A percentile compares a stretch with the other conserved stretches of the same genome.
These are phyloP conservation scores for Coniochaeta sp. DNA, from an alignment of 2,329 filamentous ascomycete genomes.

Conservation along the genomic window DNA sequence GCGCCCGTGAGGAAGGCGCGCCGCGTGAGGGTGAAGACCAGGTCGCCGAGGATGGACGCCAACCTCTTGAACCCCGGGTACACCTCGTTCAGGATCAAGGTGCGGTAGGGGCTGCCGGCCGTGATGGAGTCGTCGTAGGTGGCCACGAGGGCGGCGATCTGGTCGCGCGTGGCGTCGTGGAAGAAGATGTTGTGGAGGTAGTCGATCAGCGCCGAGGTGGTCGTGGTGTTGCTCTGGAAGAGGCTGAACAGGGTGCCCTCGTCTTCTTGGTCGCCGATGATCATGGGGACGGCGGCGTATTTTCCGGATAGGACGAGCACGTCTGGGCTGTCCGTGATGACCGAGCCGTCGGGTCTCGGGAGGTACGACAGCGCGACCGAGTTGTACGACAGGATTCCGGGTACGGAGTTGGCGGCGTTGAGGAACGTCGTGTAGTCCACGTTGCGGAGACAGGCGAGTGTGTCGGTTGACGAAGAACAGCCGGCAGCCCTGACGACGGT, in stretches of 20 bases:
- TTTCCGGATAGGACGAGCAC: slow-evolving; percentile 41
- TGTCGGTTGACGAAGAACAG: slow-evolving; percentile 50
- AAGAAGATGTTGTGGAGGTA: slow-evolving; percentile 60
- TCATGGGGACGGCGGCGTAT: slow-evolving; percentile 41
- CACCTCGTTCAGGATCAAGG: slow-evolving; percentile 58
- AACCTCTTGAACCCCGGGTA: slow-evolving; percentile 74
- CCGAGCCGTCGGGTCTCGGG: slow-evolving; percentile 62
- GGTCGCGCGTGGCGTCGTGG: slow-evolving; percentile 38
- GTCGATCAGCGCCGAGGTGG: slow-evolving; percentile 45
- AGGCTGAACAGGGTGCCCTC: slow-evolving; percentile 71
- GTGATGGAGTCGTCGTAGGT: slow-evolving; percentile 52
- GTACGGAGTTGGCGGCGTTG: slow-evolving; percentile 62
- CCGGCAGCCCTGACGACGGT: slow-evolving; percentile 52
- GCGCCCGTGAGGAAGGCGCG: slow-evolving; percentile 52
- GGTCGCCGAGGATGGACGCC: slow-evolving; percentile 67
- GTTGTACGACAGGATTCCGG: slow-evolving; percentile 58
- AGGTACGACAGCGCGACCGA: slow-evolving; percentile 67
- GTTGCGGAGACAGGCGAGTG: slow-evolving; percentile 58
- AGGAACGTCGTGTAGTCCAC: slow-evolving; percentile 54
- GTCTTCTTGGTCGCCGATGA: slow-evolving; percentile 70
- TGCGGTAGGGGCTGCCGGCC: slow-evolving; percentile 66
- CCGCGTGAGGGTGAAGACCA: slow-evolving; percentile 66
- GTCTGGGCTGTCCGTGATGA: slow-evolving; percentile 58
- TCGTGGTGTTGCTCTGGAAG: slow-evolving; percentile 62
- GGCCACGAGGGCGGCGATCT: slow-evolving; percentile 49